These are phyloP conservation scores for Protomyces inundatus DNA, from an alignment of 1,139 yeast genomes.

Conservation along the genomic window DNA sequence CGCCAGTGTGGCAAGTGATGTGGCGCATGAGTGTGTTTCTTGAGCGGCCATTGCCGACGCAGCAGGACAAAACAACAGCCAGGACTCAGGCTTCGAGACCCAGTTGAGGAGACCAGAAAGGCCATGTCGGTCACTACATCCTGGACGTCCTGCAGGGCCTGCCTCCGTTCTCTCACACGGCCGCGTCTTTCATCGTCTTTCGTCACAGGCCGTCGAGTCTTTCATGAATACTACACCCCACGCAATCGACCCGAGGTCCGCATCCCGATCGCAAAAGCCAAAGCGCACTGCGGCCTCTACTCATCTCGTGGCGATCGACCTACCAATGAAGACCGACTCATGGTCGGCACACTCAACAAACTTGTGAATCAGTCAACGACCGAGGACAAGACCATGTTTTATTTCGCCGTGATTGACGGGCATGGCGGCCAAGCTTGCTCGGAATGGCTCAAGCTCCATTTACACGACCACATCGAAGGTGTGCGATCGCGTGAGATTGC, in stretches of 20 bases:
- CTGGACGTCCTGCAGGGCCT: no score
- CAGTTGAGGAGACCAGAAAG: no score
- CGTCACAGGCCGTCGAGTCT: background rate
- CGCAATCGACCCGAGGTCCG: slow-evolving; percentile 34
- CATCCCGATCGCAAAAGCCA: slow-evolving; percentile 60
- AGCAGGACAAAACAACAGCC: no score
- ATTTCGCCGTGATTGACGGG: slow-evolving; percentile 26
- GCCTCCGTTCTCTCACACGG: no score
- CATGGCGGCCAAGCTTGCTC: slow-evolving; percentile 23
- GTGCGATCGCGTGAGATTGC: slow-evolving; percentile 36
- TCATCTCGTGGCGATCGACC: slow-evolving; percentile 69
- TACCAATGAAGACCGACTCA: slow-evolving; percentile 75
- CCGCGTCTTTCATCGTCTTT: no score
- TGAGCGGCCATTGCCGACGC: no score
- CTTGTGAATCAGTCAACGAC: slow-evolving; percentile 34
- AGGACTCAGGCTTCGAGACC: no score
- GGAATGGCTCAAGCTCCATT: slow-evolving; percentile 3
- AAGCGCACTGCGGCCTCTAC: slow-evolving; percentile 74
- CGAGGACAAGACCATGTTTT: slow-evolving; percentile 12
- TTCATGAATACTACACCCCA: slow-evolving; percentile 22
- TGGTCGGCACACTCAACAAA: slow-evolving; percentile 46
- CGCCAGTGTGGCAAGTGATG: no score
- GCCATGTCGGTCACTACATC: no score
- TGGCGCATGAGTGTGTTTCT: no score
- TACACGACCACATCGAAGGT: slow-evolving; percentile 52